Evolutionary conservation across 805 yeast species (phyloP), one percentile per base, ranked within the genome.

Genomic region (Ogataea sp.): DNA sequence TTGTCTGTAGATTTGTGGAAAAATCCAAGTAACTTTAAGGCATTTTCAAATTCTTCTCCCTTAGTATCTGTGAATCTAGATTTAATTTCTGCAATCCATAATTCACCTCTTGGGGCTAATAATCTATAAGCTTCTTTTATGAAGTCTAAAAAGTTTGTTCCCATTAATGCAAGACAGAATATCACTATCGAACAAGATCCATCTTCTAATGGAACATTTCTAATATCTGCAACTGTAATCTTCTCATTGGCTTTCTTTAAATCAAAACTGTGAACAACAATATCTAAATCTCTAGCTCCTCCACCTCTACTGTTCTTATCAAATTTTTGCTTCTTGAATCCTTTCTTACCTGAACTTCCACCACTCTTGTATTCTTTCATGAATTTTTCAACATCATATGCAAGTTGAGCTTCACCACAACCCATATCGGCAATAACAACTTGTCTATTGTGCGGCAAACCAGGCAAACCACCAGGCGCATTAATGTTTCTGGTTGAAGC

Each of bases 71-170:
- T 65, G 52, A 93, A 85, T 53, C 99, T 70, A 1, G 96, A 86
- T 61, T 90, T 90, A 62, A 93, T 93, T 58, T 93, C 99, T 2
- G 97, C 93, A 35, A 93, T 87, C 98, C 98, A 93, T 35, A 93
- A 64, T 57, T 90, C 96, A 21, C 99, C 97, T 43, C 87, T 71
- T 32, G 96, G 96, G 9, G 87, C 80, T 39, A 93, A 66, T 15
- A 93, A 68, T 52, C 99, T 71, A 54, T 83, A 72, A 0, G 96
- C 97, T 57, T 93, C 99, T 42, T 79, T 70, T 39, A 93, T 76
- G 55, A 93, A 93, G 56, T 93, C 97, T 44, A 89, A 65, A 56
- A 90, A 88, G 56, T 93, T 93, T 3, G 97, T 90, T 3, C 99
- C 98, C 99, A 93, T 93, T 43, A 93, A 67, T 0, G 97, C 93